These are phyloP conservation scores for Yamadazyma kitorensis DNA, from an alignment of 805 yeast genomes.

Conservation along the genomic window DNA sequence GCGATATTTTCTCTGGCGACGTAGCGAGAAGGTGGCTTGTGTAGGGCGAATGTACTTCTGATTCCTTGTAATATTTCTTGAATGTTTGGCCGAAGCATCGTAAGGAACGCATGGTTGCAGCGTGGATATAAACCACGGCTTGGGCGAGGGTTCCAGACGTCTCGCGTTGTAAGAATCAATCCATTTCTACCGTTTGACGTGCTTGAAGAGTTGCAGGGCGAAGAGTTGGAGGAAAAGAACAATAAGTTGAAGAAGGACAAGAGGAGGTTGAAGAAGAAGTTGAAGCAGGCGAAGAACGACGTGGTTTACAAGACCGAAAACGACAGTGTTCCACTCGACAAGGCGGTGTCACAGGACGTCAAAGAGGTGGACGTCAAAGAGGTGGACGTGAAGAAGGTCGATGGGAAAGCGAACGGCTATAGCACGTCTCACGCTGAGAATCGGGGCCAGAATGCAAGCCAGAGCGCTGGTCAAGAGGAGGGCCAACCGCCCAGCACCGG, in stretches of 20 bases:
- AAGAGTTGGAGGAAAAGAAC: conserved; percentile 27
- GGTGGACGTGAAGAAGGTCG: too few relatives aligned
- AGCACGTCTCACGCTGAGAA: too few relatives aligned
- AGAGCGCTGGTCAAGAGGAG: neutral
- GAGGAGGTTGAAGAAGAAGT: conserved; percentile 22
- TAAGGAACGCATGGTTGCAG: too few relatives aligned
- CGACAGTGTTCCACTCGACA: conserved; percentile 9
- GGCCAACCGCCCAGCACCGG: neutral
- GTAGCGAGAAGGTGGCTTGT: too few relatives aligned
- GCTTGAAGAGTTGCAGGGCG: conserved; percentile 32
- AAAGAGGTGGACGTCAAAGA: conserved; percentile 3
- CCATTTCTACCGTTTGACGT: conserved; percentile 44
- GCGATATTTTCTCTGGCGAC: too few relatives aligned
- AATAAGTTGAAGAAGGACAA: conserved; percentile 27
- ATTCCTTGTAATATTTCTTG: too few relatives aligned
- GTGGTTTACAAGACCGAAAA: conserved; percentile 10
- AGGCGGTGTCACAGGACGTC: conserved; percentile 10
- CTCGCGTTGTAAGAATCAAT: conserved; percentile 19
- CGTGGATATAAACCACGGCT: too few relatives aligned
- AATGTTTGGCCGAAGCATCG: too few relatives aligned
- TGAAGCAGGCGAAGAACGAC: conserved; percentile 13
- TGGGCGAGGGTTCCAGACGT: conserved; percentile 1
- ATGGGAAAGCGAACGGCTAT: too few relatives aligned
- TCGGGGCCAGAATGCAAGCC: neutral
- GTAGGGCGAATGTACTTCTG: too few relatives aligned